Base-by-base conservation (phyloP, 2,329 filamentous ascomycete species). In the Aureobasidium namibiae region DNA sequence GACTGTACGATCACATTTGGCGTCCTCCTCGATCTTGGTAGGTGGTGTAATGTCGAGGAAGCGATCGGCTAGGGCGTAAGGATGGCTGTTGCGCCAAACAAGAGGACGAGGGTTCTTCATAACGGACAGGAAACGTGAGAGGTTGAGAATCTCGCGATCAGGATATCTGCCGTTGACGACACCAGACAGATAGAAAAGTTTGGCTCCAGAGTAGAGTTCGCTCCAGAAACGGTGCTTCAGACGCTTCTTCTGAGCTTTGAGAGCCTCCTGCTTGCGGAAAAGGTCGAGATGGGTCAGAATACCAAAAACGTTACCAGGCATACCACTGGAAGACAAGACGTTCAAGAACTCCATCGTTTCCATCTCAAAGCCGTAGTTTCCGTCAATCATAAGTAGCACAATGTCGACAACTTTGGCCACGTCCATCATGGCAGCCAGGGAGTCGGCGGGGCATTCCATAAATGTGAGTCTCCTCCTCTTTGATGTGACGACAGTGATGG, bases 311-410 rank as follows among this genome's bases (percentile, higher is more conserved):
- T 99, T 99, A 64, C 94, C 92, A 0, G 95, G 94, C 92, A 99
- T 97, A 73, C 94, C 94, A 31, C 89, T 95, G 2, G 90, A 85
- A n/a, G 89, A 88, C 53, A 99, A 79, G 18, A 96, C 86, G 67
- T 96, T 97, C 69, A 99, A 78, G 63, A 99, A 99, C 75, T 99
- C 94, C 94, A 99, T 99, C 0, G 94, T 99, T 80, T 99, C 94
- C 94, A 99, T 99, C 76, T 99, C 94, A 70, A 99, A 99, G 14
- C 94, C 95, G 69, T 89, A 99, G 75, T 97, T 97, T 59, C 94
- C 95, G 70, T 99, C 94, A 67, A 99, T 99, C 89, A 99, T 94
- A 60, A 99, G 82, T 52, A 99, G 80, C 6, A 97, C 90, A 67
- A 99, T 96, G 72, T 99, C 94, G 18, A 95, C 94, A 44, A 99